Conservation (phyloP, 2,329 filamentous ascomycete species). For the Penicillium concentricum region DNA sequence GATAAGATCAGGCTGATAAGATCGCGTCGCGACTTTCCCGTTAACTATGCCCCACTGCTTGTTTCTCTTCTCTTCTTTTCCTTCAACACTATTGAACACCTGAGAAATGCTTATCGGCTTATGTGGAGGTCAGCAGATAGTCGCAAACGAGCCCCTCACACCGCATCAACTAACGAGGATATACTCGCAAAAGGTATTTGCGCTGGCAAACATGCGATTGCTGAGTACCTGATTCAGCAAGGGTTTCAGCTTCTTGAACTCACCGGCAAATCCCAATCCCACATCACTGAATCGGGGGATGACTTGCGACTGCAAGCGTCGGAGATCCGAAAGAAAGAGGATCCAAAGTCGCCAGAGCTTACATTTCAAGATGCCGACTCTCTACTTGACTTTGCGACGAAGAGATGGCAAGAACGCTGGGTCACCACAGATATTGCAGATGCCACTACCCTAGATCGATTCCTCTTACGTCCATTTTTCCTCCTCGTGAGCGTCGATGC, state of each 20-base stretch:
- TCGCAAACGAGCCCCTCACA: not conserved
- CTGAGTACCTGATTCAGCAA: conserved; percentile 80
- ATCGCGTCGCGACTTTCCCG: not conserved
- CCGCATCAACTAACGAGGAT: conserved; percentile 15
- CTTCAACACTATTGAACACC: not conserved
- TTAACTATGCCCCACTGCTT: conserved; percentile 4
- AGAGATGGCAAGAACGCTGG: conserved; percentile 77
- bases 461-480: conserved; percentile 84
- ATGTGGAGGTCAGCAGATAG: conserved; percentile 47
- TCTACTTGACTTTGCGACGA: conserved; percentile 82
- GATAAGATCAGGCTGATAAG: conserved; percentile 4
- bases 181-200: conserved; percentile 68
- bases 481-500: conserved; percentile 89
- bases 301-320: conserved; percentile 29
- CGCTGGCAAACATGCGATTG: conserved; percentile 87
- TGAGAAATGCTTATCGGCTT: conserved; percentile 51
- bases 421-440: conserved; percentile 81
- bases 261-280: conserved; percentile 28
- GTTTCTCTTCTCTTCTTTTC: conserved; percentile 1
- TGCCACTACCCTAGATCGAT: conserved; percentile 69
- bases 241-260: conserved; percentile 74
- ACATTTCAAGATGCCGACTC: conserved; percentile 63
- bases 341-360: conserved; percentile 21
- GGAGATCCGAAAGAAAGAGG: conserved; percentile 17
- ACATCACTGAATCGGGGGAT: conserved; percentile 24